Conservation (phyloP, 768 basidiomycete genomes). For the Boletus huronensis region DNA sequence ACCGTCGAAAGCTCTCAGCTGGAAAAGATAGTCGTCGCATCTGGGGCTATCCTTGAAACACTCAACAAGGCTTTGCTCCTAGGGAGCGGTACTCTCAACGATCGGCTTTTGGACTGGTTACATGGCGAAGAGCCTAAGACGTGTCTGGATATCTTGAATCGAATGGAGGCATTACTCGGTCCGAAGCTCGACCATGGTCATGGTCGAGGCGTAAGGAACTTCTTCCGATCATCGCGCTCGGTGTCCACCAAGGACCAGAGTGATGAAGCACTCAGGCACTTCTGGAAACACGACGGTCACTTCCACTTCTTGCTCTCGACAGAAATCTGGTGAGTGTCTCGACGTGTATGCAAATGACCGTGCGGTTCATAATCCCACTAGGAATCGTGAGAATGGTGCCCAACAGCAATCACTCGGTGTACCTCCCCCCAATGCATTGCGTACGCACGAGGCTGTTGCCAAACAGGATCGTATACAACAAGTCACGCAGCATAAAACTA, state of each 20-base stretch:
- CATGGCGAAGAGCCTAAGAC: neutral
- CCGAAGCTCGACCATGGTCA: neutral
- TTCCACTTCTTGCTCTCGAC: constrained; percentile 13
- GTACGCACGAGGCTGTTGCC: neutral
- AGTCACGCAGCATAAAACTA: no score
- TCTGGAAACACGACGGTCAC: neutral
- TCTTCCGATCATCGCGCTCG: neutral
- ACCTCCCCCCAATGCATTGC: no score
- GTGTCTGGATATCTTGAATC: constrained; percentile 5
- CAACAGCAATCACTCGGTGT: neutral
- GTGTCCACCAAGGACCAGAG: neutral
- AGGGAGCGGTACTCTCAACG: neutral
- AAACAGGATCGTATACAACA: no score
- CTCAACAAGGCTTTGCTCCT: neutral
- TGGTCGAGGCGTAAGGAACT: neutral
- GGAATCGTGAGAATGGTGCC: neutral
- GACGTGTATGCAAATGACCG: accelerated
- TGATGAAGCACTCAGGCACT: constrained; percentile 4
- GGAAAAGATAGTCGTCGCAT: constrained; percentile 3
- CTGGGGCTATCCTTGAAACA: constrained; percentile 2
- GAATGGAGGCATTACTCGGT: constrained; percentile 6
- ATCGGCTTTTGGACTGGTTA: constrained; percentile 11
- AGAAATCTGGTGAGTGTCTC: constrained; percentile 11
- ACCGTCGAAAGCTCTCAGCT: constrained; percentile 1
- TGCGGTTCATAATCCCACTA: neutral